These are phyloP conservation scores for Malus hybrid DNA, from an alignment of 331 rosid genomes.

Conservation along the genomic window DNA sequence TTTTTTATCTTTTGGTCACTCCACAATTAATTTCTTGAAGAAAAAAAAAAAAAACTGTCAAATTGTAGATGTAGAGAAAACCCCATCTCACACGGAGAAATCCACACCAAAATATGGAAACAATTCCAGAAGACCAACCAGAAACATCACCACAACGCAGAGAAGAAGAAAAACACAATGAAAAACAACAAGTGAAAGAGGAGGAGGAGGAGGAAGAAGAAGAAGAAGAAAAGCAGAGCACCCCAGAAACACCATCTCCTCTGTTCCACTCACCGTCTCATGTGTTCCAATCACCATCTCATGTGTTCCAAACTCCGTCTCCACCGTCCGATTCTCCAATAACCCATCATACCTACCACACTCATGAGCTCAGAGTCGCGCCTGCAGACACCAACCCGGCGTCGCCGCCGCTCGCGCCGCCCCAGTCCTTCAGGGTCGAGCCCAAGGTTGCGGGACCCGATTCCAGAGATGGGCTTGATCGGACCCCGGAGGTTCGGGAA, in stretches of 20 bases:
- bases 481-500: not conserved
- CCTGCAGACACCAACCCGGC: conserved; percentile 6
- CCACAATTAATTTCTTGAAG: not conserved
- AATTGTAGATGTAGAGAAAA: not conserved
- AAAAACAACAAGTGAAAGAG: not conserved
- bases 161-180: not conserved
- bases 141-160: not conserved
- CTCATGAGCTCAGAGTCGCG: conserved; percentile 20
- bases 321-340: conserved; percentile 38
- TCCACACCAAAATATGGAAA: not conserved
- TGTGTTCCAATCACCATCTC: conserved; percentile 14
- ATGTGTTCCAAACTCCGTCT: conserved; percentile 35
- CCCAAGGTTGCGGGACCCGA: too few relatives aligned
- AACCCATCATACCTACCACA: conserved; percentile 25
- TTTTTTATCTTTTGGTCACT: not conserved
- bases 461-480: conserved; percentile 32
- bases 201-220: not conserved
- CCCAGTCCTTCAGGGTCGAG: too few relatives aligned
- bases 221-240: not conserved
- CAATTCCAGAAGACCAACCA: not conserved
- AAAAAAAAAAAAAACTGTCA: not conserved
- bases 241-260: not conserved
- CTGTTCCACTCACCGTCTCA: conserved; percentile 15
- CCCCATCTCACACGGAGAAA: not conserved
- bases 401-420: too few relatives aligned